These are phyloP conservation scores for Crassisporium funariophilum DNA, from an alignment of 768 basidiomycete genomes.

Conservation along the genomic window DNA sequence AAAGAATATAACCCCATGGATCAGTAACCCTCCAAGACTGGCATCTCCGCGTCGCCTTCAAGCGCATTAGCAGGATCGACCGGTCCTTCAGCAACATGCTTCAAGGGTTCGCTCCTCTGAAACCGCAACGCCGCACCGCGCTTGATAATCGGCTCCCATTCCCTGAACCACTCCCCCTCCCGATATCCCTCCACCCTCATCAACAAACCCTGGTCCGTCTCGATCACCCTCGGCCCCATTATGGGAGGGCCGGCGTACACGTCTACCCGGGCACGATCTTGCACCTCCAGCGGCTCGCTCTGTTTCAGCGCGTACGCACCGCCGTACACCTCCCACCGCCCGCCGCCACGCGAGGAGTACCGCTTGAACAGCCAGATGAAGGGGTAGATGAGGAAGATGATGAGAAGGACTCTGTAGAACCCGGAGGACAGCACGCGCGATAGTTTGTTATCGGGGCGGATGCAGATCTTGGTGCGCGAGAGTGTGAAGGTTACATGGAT, in stretches of 20 bases:
- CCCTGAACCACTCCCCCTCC: constrained; percentile 76
- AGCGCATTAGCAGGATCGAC: constrained; percentile 1
- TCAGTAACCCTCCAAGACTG: constrained; percentile 1
- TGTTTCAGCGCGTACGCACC: constrained; percentile 70
- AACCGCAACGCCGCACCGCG: constrained; percentile 51
- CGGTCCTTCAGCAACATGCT: constrained; percentile 2
- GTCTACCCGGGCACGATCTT: not conserved
- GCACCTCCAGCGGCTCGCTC: constrained; percentile 26
- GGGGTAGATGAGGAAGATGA: constrained; percentile 69
- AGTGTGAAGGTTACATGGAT: constrained; percentile 52
- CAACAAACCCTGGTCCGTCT: constrained; percentile 30
- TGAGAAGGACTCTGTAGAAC: constrained; percentile 68
- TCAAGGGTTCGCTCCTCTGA: constrained; percentile 35
- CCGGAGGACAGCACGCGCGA: constrained; percentile 63
- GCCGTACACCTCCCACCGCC: constrained; percentile 71
- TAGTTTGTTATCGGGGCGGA: constrained; percentile 65
- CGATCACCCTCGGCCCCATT: constrained; percentile 17
- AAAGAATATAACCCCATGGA: not conserved
- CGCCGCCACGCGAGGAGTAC: constrained; percentile 64
- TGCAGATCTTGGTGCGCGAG: constrained; percentile 46
- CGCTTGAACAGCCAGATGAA: constrained; percentile 78
- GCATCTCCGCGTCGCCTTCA: constrained; percentile 2
- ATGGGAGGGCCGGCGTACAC: not conserved
- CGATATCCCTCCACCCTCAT: constrained; percentile 51
- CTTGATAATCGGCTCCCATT: constrained; percentile 70